Conservation (phyloP, 208 protist genomes). For the Acanthamoeba castellanii region DNA sequence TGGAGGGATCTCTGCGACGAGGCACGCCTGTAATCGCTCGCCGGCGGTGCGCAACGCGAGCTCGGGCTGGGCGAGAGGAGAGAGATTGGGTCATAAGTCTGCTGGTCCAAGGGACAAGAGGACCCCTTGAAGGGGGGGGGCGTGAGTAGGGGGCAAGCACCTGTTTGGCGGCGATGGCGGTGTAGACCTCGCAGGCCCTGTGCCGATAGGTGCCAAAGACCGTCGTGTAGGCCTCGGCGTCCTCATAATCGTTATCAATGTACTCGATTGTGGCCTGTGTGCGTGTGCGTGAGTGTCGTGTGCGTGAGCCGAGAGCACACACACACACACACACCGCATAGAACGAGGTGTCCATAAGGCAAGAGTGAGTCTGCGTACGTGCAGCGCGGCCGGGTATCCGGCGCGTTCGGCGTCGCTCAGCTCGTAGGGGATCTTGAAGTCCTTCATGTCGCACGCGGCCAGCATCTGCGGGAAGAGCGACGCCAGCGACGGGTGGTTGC, state of each 20-base stretch:
- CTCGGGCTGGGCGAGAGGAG: neutral
- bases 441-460: neutral
- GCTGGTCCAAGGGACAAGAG: too few species aligned
- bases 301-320: too few species aligned
- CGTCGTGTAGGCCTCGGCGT: neutral
- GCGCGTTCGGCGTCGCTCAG: neutral
- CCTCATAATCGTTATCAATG: slow-evolving; percentile 14
- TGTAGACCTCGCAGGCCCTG: neutral
- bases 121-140: too few species aligned
- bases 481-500: too few species aligned
- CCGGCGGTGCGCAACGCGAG: neutral
- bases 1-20: neutral
- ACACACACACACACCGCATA: too few species aligned
- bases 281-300: too few species aligned
- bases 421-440: neutral
- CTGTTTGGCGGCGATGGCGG: neutral
- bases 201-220: neutral
- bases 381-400: neutral
- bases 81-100: neutral
- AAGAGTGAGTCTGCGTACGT: too few species aligned
- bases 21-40: neutral
- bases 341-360: too few species aligned
- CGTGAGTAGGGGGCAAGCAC: neutral
- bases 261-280: neutral
- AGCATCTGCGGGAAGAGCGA: neutral